Evolutionary conservation across 1,284 basidiomycete species (phyloP).

Genomic region (Cryptococcus sp.): DNA sequence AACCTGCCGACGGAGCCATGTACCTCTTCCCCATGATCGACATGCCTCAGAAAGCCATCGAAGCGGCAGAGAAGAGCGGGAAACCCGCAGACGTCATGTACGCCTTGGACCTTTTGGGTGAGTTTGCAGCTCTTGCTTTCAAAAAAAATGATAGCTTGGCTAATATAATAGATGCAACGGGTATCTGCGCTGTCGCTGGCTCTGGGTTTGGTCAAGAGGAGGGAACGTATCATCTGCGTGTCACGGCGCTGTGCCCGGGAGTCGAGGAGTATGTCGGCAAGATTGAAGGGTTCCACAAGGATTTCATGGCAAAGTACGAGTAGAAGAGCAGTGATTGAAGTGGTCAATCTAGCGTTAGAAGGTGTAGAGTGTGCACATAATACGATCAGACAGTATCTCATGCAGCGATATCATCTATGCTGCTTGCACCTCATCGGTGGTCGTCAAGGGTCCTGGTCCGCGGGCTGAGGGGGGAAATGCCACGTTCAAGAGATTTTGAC

Average conservation of each 20-base stretch:
- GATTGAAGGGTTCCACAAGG: conserved; percentile 74
- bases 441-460: too few relatives aligned
- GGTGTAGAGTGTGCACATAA: too few relatives aligned
- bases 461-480: too few relatives aligned
- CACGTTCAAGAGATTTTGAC: too few relatives aligned
- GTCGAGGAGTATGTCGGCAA: conserved; percentile 84
- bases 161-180: conserved; percentile 65
- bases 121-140: too few relatives aligned
- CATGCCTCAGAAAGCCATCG: conserved; percentile 63
- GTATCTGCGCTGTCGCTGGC: conserved; percentile 88
- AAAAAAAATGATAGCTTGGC: too few relatives aligned
- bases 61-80: conserved; percentile 63
- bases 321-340: too few relatives aligned
- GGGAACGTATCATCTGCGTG: conserved; percentile 77
- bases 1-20: conserved; percentile 75
- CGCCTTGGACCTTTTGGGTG: conserved; percentile 66
- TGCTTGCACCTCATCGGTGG: too few relatives aligned
- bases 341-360: too few relatives aligned
- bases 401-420: too few relatives aligned
- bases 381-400: too few relatives aligned
- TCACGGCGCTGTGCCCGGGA: conserved; percentile 76
- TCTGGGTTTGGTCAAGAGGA: conserved; percentile 86
- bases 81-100: conserved; percentile 86
- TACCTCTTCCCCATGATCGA: conserved; percentile 77
- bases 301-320: conserved; percentile 66